Evolutionary conservation across 176 grass and related monocot genomes (phyloP).

Genomic region (Luzula sylvatica): DNA sequence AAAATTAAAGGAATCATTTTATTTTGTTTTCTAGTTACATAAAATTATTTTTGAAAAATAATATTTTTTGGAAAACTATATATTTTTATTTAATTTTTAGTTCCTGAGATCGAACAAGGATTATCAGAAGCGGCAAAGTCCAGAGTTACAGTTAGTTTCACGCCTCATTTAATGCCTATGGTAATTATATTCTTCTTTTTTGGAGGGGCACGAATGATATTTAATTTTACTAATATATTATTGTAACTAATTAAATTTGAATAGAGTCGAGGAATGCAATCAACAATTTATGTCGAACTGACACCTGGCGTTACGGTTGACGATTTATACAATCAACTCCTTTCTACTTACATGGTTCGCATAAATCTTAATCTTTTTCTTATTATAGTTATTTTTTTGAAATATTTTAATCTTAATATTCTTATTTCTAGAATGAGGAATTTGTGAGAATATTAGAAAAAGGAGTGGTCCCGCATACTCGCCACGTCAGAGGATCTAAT

Average conservation of each 20-base stretch:
- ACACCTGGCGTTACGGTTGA: slow-evolving; percentile 49
- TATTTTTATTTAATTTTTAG: slow-evolving; percentile 26
- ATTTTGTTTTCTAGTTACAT: slow-evolving; percentile 11
- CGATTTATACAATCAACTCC: slow-evolving; percentile 71
- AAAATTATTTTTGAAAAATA: slow-evolving; percentile 18
- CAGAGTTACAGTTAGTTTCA: slow-evolving; percentile 92
- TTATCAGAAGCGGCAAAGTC: slow-evolving; percentile 72
- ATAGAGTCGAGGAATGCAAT: slow-evolving; percentile 98
- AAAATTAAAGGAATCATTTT: slow-evolving; percentile 19
- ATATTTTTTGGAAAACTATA: slow-evolving; percentile 17
- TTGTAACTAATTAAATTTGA: neutral
- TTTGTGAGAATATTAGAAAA: slow-evolving; percentile 73
- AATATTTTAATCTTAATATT: slow-evolving; percentile 1
- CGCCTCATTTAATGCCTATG: slow-evolving; percentile 93
- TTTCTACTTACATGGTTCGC: slow-evolving; percentile 70
- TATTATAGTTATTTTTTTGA: neutral
- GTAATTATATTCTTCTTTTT: no score
- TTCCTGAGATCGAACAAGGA: slow-evolving; percentile 97
- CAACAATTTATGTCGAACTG: slow-evolving; percentile 87
- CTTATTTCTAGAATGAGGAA: slow-evolving; percentile 55
- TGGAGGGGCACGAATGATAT: no score
- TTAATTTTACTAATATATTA: no score
- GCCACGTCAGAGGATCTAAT: slow-evolving; percentile 85
- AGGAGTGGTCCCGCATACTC: slow-evolving; percentile 52
- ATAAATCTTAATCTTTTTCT: neutral